A percentile compares a stretch with the other conserved stretches of the same genome.
These are phyloP conservation scores for Colletotrichum shisoi DNA, from an alignment of 2,329 filamentous ascomycete genomes.

Conservation along the genomic window DNA sequence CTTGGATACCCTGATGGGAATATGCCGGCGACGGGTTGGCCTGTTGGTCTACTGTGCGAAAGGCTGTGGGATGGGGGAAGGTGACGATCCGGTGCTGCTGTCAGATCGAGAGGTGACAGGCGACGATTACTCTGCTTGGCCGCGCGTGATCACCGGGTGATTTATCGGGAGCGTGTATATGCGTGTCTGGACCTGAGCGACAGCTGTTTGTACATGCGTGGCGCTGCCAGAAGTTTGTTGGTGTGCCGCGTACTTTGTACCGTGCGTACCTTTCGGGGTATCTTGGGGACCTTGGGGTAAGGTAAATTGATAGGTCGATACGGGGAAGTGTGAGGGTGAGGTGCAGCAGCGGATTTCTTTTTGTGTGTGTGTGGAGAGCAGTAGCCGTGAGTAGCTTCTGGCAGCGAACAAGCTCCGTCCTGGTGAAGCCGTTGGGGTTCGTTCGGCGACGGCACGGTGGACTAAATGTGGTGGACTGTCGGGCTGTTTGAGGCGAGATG, in stretches of 20 bases:
- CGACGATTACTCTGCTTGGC: slow-evolving; percentile 12
- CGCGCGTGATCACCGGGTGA: slow-evolving; percentile 17
- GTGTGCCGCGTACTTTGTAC: not conserved
- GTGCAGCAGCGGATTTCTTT: not conserved
- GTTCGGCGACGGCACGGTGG: not conserved
- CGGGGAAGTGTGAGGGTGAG: not conserved
- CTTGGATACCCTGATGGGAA: slow-evolving; percentile 9
- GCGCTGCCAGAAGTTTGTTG: slow-evolving; percentile 1
- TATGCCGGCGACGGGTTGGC: not conserved
- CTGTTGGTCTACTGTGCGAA: slow-evolving; percentile 14
- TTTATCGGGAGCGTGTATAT: not conserved
- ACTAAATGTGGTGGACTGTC: not conserved
- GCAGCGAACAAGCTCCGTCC: slow-evolving; percentile 29
- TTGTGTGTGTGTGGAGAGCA: not conserved
- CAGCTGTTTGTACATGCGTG: slow-evolving; percentile 21
- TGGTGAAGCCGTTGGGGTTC: slow-evolving; percentile 3
- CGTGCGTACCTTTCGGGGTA: too few relatives aligned
- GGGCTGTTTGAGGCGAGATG: not conserved
- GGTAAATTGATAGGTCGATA: not conserved
- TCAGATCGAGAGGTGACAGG: slow-evolving; percentile 2
- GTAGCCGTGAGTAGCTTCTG: slow-evolving; percentile 30
- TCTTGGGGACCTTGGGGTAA: too few relatives aligned
- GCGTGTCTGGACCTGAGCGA: not conserved
- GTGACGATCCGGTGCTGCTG: slow-evolving; percentile 4
- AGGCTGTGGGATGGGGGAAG: slow-evolving; percentile 13